Percentiles rank a stretch among this genome's conserved stretches.
phyloP scores from a whole-genome alignment of 805 yeast genomes.

The Pichia cabralensis region DNA sequence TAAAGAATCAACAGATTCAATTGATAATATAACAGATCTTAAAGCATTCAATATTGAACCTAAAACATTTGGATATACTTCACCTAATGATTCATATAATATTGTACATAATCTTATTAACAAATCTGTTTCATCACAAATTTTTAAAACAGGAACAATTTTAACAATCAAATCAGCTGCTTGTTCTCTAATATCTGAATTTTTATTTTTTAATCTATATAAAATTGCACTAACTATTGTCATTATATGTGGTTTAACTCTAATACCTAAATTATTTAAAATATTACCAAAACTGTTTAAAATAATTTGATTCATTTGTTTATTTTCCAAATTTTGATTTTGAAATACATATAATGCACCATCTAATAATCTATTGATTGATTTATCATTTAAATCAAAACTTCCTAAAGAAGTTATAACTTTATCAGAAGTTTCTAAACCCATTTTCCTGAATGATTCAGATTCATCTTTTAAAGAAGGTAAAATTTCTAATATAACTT shows the following conservation, averaged over 20 bases:
- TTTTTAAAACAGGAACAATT: constrained; percentile 55
- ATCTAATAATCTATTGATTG: constrained; percentile 61
- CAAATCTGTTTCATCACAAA: constrained; percentile 54
- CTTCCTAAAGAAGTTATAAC: constrained; percentile 43
- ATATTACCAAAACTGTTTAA: constrained; percentile 57
- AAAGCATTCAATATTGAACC: constrained; percentile 77
- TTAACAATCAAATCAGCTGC: constrained; percentile 68
- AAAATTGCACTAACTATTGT: constrained; percentile 64
- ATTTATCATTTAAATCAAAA: constrained; percentile 49
- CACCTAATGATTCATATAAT: constrained; percentile 86
- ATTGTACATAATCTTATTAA: constrained; percentile 63
- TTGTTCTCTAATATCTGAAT: constrained; percentile 67
- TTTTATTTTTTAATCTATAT: constrained; percentile 61
- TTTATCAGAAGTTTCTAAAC: constrained; percentile 57
- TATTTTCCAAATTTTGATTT: constrained; percentile 54
- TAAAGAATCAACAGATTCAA: constrained; percentile 44
- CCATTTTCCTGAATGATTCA: constrained; percentile 71
- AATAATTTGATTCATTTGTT: constrained; percentile 25
- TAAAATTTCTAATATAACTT: constrained; percentile 47
- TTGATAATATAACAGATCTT: constrained; percentile 46
- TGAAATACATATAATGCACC: constrained; percentile 75
- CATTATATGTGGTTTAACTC: constrained; percentile 63
- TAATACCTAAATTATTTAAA: constrained; percentile 46
- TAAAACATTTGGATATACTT: constrained; percentile 85
- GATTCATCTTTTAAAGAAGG: constrained; percentile 68